Evolutionary conservation across 148 eudicot species (phyloP), one percentile per base, ranked within the genome.

Genomic region (Pouteria glomerata): DNA sequence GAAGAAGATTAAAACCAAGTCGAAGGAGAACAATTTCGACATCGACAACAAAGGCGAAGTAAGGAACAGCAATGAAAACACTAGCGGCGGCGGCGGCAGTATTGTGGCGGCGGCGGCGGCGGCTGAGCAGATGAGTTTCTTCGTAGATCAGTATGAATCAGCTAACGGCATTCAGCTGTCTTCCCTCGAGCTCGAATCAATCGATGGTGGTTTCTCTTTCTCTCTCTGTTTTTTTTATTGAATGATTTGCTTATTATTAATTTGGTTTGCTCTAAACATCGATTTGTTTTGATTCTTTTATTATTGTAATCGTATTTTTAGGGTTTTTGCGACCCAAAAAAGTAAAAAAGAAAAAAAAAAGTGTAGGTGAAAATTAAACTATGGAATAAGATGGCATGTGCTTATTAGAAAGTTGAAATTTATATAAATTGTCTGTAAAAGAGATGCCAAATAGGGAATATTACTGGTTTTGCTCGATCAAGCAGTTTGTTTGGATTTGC

Each of bases 151-250:
- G 59, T 87, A 82, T 76, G 86, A 89, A 71, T 82, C 87, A n/a
- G 82, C 92, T 8, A 87, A 84, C 77, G 79, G 71, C 51, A 57
- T 81, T 59, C 88, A 76, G 55, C 84, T 93, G 11, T 93, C 98
- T n/a, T 83, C 90, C 50, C 83, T 90, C 26, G 98, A 93, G 78
- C 83, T 88, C 35, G 96, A 88, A 5, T 68, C 94, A 30, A 72
- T 93, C 29, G 77, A 82, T 73, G 96, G 96, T 90, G 30, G 11
- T 45, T 31, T 44, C 57, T 68, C 67, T 24, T 16, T 51, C 34
- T 23, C 19, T 6, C 42, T 34, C 60, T 47, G 23, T 39, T 30
- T 6, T 0, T 33, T 45, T 27, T 35, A 13, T 58, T 35, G 5
- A 39, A 39, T 15, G 29, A 21, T 56, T 11, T 21, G 58, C 29